Evolutionary conservation across 208 protist species (phyloP).

Genomic region (Trypanosoma platydactyli): DNA sequence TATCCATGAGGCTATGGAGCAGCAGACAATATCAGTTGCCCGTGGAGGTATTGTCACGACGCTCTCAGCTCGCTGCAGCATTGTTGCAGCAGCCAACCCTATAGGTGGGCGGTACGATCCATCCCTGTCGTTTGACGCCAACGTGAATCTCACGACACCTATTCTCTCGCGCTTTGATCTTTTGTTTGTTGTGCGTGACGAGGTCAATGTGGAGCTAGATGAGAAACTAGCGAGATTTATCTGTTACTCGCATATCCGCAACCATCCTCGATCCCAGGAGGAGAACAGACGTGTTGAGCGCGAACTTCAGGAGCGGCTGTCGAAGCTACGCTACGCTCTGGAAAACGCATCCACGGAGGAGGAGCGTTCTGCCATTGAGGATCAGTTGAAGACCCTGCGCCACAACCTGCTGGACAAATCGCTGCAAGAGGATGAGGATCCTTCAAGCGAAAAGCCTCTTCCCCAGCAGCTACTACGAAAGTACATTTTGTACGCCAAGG

Average conservation of each 20-base stretch:
- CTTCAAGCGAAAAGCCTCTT: conserved; percentile 80
- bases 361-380: conserved; percentile 61
- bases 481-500: conserved; percentile 98
- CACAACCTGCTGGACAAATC: conserved; percentile 12
- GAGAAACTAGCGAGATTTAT: conserved; percentile 96
- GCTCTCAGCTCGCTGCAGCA: conserved; percentile 94
- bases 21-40: conserved; percentile 99
- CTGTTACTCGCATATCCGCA: conserved; percentile 93
- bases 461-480: conserved; percentile 96
- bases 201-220: conserved; percentile 95
- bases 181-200: conserved; percentile 95
- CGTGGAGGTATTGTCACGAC: conserved; percentile 99
- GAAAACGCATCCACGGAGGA: conserved; percentile 68
- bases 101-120: conserved; percentile 97
- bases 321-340: conserved; percentile 58
- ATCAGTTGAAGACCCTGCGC: conserved; percentile 54
- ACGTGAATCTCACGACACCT: conserved; percentile 98
- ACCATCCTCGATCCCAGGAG: conserved; percentile 83
- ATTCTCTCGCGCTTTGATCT: conserved; percentile 99
- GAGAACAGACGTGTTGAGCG: conserved; percentile 53
- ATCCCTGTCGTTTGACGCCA: conserved; percentile 94
- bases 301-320: conserved; percentile 54
- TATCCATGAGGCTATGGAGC: conserved; percentile 99
- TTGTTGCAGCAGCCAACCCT: conserved; percentile 99
- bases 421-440: conserved; percentile 78